Evolutionary conservation across 345 rosid genomes (phyloP).

Genomic region (Kandelia obovata): DNA sequence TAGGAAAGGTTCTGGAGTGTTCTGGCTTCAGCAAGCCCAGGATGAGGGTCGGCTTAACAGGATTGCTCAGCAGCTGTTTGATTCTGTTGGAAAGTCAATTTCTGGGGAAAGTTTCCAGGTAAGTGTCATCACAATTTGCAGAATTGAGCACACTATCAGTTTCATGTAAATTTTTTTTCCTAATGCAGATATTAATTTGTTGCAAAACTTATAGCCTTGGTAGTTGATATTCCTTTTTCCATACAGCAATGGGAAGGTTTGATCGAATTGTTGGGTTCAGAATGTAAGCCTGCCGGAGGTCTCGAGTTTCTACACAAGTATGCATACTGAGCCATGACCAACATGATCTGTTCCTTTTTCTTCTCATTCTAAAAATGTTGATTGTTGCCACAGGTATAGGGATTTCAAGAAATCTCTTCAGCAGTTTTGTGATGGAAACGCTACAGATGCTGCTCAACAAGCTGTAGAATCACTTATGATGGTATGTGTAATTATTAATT

Average conservation of each 20-base stretch:
- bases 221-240: constrained; percentile 2
- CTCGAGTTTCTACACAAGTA: constrained; percentile 95
- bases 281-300: constrained; percentile 74
- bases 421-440: constrained; percentile 54
- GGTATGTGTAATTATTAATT: constrained; percentile 37
- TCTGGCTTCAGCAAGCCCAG: constrained; percentile 91
- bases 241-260: constrained; percentile 97
- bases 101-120: constrained; percentile 95
- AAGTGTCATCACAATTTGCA: constrained; percentile 3
- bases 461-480: constrained; percentile 76
- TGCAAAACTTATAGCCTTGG: constrained; percentile 5
- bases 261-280: constrained; percentile 77
- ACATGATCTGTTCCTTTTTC: constrained; percentile 1
- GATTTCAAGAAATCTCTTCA: constrained; percentile 85
- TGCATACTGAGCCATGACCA: constrained; percentile 7
- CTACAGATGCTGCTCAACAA: constrained; percentile 51
- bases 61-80: constrained; percentile 86
- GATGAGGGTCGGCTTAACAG: constrained; percentile 65
- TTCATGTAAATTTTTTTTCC: not conserved
- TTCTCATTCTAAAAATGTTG: not conserved
- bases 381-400: constrained; percentile 55
- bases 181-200: not conserved
- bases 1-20: constrained; percentile 75
- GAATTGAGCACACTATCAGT: not conserved
- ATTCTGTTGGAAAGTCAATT: constrained; percentile 84